Base-by-base conservation (phyloP, 2,329 filamentous ascomycete species). In the Beauveria sp. region DNA sequence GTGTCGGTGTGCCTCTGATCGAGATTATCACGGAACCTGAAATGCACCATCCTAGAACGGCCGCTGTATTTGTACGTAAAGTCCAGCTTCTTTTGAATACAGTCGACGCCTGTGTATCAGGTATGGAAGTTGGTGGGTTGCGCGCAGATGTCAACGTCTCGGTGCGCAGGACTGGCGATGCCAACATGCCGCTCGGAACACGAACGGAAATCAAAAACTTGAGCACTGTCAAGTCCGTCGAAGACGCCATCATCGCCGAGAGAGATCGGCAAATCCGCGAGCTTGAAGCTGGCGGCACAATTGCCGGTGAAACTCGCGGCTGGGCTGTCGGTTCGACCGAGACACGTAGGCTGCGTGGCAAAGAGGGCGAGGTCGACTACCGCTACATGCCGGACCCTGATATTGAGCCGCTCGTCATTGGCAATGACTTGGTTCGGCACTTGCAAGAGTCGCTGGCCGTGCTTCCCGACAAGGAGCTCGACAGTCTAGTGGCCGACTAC, bases 321-420 rank as follows among this genome's bases (percentile, higher is more conserved):
- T 99, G 92, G 92, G 89, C 91, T 1, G 82, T 96, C 26, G 92
- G 92, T 2, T 88, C 86, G 64, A 91, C 85, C 4, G 88, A 92
- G 71, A 97, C 94, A 3, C 86, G 85, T 62, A 83, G 88, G 46
- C 77, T 99, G 48, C 84, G 94, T 68, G 91, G 91, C 28, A 99
- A 99, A 73, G 94, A 97, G 73, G 94, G 94, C 53, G 93, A 96
- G 70, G 92, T 97, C 6, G 94, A 99, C 73, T 99, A 99, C 73
- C 83, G 94, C 47, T 99, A 99, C 71, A 97, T 99, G 93, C 93
- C 94, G 0, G 94, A 99, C 71, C 91, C 94, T 5, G 94, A 99
- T 70, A 80, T 99, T 16, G 82, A 84, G 0, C 91, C 94, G 1
- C 79, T 99, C 2, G 71, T 92, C 2, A 88, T 99, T 63, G 86